Conservation (phyloP, 2,329 filamentous ascomycete species). For the Xenoacremonium recifei region DNA sequence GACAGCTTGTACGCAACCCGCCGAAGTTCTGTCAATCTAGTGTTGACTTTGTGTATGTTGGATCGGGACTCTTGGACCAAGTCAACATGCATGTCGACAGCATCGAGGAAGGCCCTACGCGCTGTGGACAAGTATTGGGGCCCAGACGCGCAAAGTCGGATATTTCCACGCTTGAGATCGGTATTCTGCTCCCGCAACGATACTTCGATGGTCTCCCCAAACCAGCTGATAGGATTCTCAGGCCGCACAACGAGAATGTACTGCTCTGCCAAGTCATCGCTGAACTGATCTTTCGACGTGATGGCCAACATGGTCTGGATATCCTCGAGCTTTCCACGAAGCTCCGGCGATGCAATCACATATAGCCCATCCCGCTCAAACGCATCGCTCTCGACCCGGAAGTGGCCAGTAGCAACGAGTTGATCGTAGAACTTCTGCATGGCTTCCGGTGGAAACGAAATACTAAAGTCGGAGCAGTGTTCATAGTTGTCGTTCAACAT, state of each 20-base stretch:
- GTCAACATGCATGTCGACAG: conserved; percentile 81
- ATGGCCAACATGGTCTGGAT: conserved; percentile 84
- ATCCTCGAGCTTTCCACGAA: conserved; percentile 74
- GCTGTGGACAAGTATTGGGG: conserved; percentile 78
- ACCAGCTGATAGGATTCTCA: conserved; percentile 77
- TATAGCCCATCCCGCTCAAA: conserved; percentile 75
- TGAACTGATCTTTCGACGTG: conserved; percentile 51
- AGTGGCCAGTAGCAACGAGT: conserved; percentile 79
- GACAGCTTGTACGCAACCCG: conserved; percentile 95
- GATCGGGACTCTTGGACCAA: conserved; percentile 89
- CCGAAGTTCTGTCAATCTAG: conserved; percentile 88
- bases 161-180: conserved; percentile 81
- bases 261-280: conserved; percentile 69
- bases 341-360: conserved; percentile 78
- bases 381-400: conserved; percentile 73
- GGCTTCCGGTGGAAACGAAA: conserved; percentile 66
- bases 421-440: conserved; percentile 78
- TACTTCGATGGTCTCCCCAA: conserved; percentile 71
- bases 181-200: conserved; percentile 74
- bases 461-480: conserved; percentile 92
- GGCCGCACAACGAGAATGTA: conserved; percentile 85
- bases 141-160: conserved; percentile 85
- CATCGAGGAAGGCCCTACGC: conserved; percentile 72
- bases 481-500: conserved; percentile 92
- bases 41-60: conserved; percentile 88